A percentile compares a stretch with the other conserved stretches of the same genome.
Conservation (phyloP, 2,329 filamentous ascomycete genomes). For the Hymenoscyphus salicellus region DNA sequence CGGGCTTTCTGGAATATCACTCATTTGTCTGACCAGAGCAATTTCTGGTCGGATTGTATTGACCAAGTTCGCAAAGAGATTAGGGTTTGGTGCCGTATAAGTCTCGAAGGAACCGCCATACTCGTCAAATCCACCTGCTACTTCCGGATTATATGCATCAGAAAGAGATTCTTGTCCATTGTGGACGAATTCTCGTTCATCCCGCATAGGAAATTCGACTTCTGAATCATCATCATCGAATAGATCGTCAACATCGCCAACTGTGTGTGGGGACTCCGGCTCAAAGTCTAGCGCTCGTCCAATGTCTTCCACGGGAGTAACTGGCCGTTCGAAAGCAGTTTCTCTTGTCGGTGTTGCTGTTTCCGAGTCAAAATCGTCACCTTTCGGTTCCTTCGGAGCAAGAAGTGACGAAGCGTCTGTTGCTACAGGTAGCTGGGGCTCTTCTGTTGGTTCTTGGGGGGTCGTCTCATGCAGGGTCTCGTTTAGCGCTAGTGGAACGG, state of each 20-base stretch:
- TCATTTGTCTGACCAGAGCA: slow-evolving; percentile 5
- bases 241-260: slow-evolving; percentile 15
- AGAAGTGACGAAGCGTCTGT: neutral
- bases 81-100: slow-evolving; percentile 3
- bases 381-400: neutral
- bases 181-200: neutral
- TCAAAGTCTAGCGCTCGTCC: neutral
- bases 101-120: neutral
- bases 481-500: neutral
- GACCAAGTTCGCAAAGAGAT: slow-evolving; percentile 18
- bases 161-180: neutral
- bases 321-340: neutral
- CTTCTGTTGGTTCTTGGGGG: neutral
- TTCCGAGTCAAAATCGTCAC: neutral
- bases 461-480: neutral
- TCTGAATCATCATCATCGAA: slow-evolving; percentile 17
- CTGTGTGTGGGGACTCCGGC: slow-evolving; percentile 15
- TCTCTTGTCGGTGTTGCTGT: neutral
- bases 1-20: slow-evolving; percentile 3
- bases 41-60: slow-evolving; percentile 19
- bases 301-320: neutral
- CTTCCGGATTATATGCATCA: no score
- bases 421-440: neutral
- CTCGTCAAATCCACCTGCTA: neutral
- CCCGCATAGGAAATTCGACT: neutral